Evolutionary conservation across 176 grass and related monocot genomes (phyloP).

Genomic region (Alopecurus myosuroides): DNA sequence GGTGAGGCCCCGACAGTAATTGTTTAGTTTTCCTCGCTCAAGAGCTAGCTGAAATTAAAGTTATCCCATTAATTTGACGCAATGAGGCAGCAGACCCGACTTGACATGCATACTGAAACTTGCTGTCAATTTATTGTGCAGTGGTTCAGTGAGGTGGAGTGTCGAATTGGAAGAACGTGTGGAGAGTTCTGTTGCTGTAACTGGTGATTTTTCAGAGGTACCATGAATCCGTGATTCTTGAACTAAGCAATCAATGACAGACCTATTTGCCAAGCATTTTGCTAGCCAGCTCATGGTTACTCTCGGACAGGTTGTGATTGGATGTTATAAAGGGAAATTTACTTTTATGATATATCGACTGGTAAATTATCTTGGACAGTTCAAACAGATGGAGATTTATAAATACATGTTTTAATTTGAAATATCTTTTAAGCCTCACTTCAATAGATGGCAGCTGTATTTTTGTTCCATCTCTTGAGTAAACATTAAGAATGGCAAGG

Average conservation of each 20-base stretch:
- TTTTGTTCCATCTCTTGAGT: background rate
- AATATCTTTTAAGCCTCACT: background rate
- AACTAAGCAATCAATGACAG: background rate
- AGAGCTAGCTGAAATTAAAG: background rate
- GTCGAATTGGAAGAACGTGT: constrained; percentile 70
- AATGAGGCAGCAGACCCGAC: background rate
- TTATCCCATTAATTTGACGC: background rate
- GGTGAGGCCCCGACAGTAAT: background rate
- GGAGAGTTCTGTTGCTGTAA: constrained; percentile 69
- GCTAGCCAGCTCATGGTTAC: constrained; percentile 8
- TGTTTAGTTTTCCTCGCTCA: background rate
- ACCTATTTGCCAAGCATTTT: background rate
- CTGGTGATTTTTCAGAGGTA: constrained; percentile 76
- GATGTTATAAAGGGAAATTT: constrained; percentile 93
- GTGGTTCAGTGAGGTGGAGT: constrained; percentile 68
- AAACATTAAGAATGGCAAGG: background rate
- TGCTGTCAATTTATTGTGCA: constrained; percentile 12
- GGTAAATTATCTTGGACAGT: constrained; percentile 63
- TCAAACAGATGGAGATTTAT: constrained; percentile 81
- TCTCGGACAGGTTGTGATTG: constrained; percentile 74
- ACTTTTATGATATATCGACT: constrained; percentile 67
- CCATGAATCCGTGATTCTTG: background rate
- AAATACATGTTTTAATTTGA: constrained; percentile 1
- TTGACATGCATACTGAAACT: constrained; percentile 5
- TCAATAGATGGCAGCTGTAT: background rate